These are phyloP conservation scores for Leccinum uliginosum DNA, from an alignment of 768 basidiomycete species.

Conservation along the genomic window DNA sequence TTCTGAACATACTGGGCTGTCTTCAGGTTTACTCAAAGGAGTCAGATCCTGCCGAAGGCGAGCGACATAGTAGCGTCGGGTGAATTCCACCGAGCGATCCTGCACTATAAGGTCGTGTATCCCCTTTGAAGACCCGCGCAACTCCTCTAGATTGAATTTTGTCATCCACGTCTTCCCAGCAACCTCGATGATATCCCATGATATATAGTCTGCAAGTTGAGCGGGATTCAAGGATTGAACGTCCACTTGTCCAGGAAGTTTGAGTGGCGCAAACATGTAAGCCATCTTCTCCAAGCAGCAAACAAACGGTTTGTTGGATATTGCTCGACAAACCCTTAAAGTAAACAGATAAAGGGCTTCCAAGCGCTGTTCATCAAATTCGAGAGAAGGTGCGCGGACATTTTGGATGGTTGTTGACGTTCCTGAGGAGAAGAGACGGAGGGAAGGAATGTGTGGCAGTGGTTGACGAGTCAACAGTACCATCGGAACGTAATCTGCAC, in stretches of 20 bases:
- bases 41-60: slow-evolving; percentile 61
- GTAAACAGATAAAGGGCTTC: slow-evolving; percentile 58
- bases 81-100: slow-evolving; percentile 74
- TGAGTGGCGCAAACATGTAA: slow-evolving; percentile 67
- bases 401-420: slow-evolving; percentile 40
- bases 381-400: slow-evolving; percentile 45
- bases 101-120: slow-evolving; percentile 66
- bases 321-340: slow-evolving; percentile 52
- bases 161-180: slow-evolving; percentile 51
- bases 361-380: slow-evolving; percentile 43
- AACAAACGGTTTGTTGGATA: slow-evolving; percentile 66
- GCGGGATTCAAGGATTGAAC: slow-evolving; percentile 18
- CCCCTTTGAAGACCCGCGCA: slow-evolving; percentile 28
- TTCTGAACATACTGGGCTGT: slow-evolving; percentile 51
- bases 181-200: slow-evolving; percentile 58
- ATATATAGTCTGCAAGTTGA: slow-evolving; percentile 44
- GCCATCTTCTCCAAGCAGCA: slow-evolving; percentile 50
- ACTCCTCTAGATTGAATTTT: slow-evolving; percentile 40
- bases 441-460: slow-evolving; percentile 50
- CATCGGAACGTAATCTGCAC: slow-evolving; percentile 50
- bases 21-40: slow-evolving; percentile 65
- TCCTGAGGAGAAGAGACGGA: slow-evolving; percentile 60
- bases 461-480: slow-evolving; percentile 64
- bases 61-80: slow-evolving; percentile 59
- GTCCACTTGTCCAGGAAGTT: slow-evolving; percentile 26